Percentiles rank a stretch among this genome's conserved stretches.
Evolutionary conservation across 495 filamentous ascomycete species (phyloP).

Genomic region (Penicillium paradoxum): DNA sequence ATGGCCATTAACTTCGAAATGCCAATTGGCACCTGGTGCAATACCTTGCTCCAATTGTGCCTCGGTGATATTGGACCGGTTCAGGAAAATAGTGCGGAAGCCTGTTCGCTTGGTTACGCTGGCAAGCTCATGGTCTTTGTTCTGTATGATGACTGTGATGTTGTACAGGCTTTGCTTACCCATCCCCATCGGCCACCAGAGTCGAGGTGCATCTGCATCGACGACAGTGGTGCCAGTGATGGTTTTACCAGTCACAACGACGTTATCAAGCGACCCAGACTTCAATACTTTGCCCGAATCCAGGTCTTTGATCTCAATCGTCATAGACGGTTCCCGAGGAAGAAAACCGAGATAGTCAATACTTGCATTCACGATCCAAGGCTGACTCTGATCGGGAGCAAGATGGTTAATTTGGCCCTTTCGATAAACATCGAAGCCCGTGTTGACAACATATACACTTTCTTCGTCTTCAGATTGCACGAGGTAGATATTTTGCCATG

Average conservation of each 20-base stretch:
- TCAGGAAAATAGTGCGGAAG: conserved; percentile 64
- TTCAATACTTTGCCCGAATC: conserved; percentile 42
- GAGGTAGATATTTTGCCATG: conserved; percentile 59
- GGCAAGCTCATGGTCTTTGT: conserved; percentile 29
- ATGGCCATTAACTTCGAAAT: conserved; percentile 65
- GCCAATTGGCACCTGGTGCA: conserved; percentile 62
- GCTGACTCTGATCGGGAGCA: conserved; percentile 53
- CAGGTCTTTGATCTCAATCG: conserved; percentile 49
- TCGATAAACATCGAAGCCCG: conserved; percentile 56
- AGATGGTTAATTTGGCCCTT: conserved; percentile 57
- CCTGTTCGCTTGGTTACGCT: conserved; percentile 54
- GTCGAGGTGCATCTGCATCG: conserved; percentile 40
- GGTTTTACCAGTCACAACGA: conserved; percentile 41
- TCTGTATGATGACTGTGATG: conserved; percentile 46
- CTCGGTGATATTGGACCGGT: conserved; percentile 55
- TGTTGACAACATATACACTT: conserved; percentile 51
- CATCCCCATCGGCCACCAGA: conserved; percentile 62
- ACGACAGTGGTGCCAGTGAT: conserved; percentile 50
- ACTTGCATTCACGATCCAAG: conserved; percentile 68
- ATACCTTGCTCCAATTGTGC: conserved; percentile 53
- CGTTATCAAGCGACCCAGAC: conserved; percentile 37
- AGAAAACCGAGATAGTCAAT: conserved; percentile 56
- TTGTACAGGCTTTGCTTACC: conserved; percentile 59
- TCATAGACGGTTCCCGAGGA: conserved; percentile 44
- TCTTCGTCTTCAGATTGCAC: conserved; percentile 47